Conservation (phyloP, 2,329 filamentous ascomycete species). For the Aspergillus arachidicola region DNA sequence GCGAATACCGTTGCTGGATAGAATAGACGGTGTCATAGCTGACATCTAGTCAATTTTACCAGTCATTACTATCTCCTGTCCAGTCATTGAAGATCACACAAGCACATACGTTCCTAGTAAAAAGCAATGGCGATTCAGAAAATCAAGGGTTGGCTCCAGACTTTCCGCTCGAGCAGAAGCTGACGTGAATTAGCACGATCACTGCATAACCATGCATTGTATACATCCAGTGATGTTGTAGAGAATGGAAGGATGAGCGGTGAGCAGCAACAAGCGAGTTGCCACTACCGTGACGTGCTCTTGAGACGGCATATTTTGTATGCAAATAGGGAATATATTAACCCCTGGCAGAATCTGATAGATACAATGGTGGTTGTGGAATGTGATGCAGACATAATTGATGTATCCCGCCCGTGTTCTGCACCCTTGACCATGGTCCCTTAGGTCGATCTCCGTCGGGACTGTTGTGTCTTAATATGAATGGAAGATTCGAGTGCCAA, state of each 20-base stretch:
- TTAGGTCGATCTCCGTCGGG: slow-evolving; percentile 1
- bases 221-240: background rate
- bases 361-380: slow-evolving; percentile 6
- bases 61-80: background rate
- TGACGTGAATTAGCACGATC: background rate
- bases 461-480: slow-evolving; percentile 1
- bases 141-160: background rate
- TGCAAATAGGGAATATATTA: slow-evolving; percentile 2
- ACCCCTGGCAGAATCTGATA: slow-evolving; percentile 10
- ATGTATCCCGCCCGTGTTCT: slow-evolving; percentile 5
- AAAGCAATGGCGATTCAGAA: background rate
- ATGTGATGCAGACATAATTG: slow-evolving; percentile 1
- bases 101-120: background rate
- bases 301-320: slow-evolving; percentile 5
- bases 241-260: slow-evolving; percentile 10
- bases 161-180: background rate
- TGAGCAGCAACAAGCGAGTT: slow-evolving; percentile 5
- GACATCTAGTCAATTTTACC: background rate
- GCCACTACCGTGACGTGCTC: background rate
- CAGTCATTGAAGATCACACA: background rate
- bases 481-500: slow-evolving; percentile 1
- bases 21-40: background rate
- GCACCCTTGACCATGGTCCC: background rate
- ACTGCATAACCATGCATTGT: background rate
- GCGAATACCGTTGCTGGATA: background rate